These are phyloP conservation scores for Tulasnella sp. DNA, from an alignment of 768 basidiomycete genomes.

Conservation along the genomic window DNA sequence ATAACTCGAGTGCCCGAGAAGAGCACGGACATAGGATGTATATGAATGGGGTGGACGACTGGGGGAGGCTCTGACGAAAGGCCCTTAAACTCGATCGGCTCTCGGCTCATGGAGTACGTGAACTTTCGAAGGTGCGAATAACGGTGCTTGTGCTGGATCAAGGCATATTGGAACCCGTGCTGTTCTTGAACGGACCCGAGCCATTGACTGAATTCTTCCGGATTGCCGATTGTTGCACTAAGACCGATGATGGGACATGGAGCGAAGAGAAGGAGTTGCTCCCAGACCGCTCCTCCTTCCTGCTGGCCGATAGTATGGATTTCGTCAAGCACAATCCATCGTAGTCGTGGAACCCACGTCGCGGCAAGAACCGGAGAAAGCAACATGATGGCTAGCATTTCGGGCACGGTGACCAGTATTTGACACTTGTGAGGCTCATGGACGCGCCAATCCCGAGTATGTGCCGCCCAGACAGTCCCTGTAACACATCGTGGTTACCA, in stretches of 20 bases:
- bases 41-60: conserved; percentile 49
- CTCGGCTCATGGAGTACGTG: conserved; percentile 49
- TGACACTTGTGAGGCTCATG: conserved; percentile 69
- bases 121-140: conserved; percentile 77
- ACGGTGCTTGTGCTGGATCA: conserved; percentile 66
- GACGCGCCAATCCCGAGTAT: conserved; percentile 65
- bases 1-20: conserved; percentile 55
- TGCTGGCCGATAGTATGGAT: conserved; percentile 71
- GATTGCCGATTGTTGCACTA: conserved; percentile 70
- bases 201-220: conserved; percentile 68
- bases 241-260: conserved; percentile 75
- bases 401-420: conserved; percentile 74
- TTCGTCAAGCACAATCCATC: conserved; percentile 68
- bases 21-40: conserved; percentile 68
- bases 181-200: conserved; percentile 62
- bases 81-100: conserved; percentile 26
- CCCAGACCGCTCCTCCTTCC: conserved; percentile 72
- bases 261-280: conserved; percentile 70
- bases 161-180: conserved; percentile 61
- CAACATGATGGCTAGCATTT: conserved; percentile 69
- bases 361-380: conserved; percentile 66
- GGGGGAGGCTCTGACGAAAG: conserved; percentile 47
- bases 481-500: not conserved
- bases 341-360: conserved; percentile 64
- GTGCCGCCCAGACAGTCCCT: conserved; percentile 68